Conservation (phyloP, 345 rosid genomes). For the Euclidium syriacum region DNA sequence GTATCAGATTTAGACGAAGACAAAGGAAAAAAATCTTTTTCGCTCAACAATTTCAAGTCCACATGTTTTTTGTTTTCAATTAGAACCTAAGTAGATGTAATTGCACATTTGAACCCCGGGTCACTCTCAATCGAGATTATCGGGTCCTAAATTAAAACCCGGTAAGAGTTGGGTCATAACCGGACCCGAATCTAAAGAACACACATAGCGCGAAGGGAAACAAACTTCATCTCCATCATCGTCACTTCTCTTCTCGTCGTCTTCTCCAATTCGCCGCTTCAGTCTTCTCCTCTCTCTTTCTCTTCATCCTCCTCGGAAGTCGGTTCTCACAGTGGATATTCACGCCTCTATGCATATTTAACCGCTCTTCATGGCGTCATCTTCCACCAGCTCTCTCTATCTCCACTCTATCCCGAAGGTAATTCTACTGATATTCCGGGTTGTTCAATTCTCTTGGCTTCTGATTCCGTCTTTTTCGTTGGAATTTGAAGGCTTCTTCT, state of each 20-base stretch:
- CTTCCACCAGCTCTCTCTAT: conserved; percentile 40
- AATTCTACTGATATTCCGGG: background rate
- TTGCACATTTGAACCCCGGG: background rate
- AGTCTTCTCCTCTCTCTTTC: background rate
- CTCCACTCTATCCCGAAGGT: conserved; percentile 52
- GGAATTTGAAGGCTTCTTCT: conserved; percentile 31
- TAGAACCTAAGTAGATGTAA: background rate
- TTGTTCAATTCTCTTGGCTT: background rate
- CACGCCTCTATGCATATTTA: conserved; percentile 33
- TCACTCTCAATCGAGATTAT: conserved; percentile 13
- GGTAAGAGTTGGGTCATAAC: background rate
- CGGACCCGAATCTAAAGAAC: conserved; percentile 10
- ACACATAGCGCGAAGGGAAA: conserved; percentile 23
- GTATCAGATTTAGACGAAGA: background rate
- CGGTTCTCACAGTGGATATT: conserved; percentile 4
- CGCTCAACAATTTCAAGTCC: conserved; percentile 9
- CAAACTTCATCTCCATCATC: conserved; percentile 22
- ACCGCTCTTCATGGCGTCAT: conserved; percentile 44
- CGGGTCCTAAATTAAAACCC: conserved; percentile 6
- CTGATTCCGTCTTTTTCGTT: background rate
- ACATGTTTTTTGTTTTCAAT: conserved; percentile 15
- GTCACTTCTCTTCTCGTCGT: background rate
- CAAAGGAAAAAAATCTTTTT: background rate
- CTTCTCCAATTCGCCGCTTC: conserved; percentile 17
- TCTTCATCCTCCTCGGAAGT: conserved; percentile 3